Base-by-base conservation (phyloP, 2,329 filamentous ascomycete species). In the Malbranchea zuffiana region DNA sequence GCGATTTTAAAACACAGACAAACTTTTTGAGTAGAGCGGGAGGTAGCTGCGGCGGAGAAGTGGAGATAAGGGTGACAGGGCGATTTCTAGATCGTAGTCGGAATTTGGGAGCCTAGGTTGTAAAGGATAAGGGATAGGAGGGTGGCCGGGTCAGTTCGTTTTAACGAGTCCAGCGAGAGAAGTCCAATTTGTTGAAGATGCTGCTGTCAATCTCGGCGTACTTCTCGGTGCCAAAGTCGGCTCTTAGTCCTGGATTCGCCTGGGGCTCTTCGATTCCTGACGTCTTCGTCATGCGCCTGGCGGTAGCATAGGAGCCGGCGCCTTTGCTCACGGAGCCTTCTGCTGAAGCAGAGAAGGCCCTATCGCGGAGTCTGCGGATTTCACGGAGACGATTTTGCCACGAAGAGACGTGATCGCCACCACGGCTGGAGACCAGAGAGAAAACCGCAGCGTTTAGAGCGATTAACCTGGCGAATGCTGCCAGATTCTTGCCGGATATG, bases 391-490 rank as follows among this genome's bases (percentile, higher is more conserved):
- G 78, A 49, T 80, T 83, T 41, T 85, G 78, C 90, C 90, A 96
- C 6, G 84, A 83, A 7, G 85, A 90, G 19, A 90, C 71, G 52
- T 93, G 79, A 56, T 93, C 86, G 39, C 81, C 81, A 4, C 60
- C 56, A 20, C 81, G 50, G 31, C 75, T 74, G 85, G 88, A 95
- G n/a, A 95, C 87, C 29, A 81, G 73, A 2, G 82, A 85, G 57
- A 96, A 95, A 6, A 96, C 84, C 10, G 84, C 92, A 0, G 90
- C 87, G 53, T 95, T 96, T 44, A 98, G 73, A 1, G 88, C 85
- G 12, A 96, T 68, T 31, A 94, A 77, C 24, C 90, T 78, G 36
- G 95, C 82, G 54, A 95, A 92, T 6, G 78, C 73, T 0, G 87
- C 82, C 6, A 98, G 68, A 8, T 84, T 84, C 47, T 76, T 78